phyloP scores from a whole-genome alignment of 2,329 filamentous ascomycete genomes.

The Triangularia setosa region DNA sequence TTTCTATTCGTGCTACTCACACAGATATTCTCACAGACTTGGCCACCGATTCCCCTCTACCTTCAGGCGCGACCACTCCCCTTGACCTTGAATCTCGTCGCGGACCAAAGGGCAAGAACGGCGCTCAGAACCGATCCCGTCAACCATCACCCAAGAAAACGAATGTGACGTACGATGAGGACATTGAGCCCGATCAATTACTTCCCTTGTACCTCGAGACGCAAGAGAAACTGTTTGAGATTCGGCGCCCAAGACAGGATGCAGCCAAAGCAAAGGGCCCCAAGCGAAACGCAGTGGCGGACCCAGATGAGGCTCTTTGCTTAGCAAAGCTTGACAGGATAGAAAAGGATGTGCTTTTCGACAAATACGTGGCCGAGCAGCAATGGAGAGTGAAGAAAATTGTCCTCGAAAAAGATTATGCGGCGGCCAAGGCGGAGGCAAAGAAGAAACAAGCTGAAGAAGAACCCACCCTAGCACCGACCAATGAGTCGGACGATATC shows the following conservation, averaged over 20 bases:
- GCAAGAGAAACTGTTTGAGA: constrained; percentile 62
- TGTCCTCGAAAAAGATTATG: constrained; percentile 58
- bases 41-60: constrained; percentile 46
- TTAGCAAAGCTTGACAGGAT: constrained; percentile 72
- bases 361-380: constrained; percentile 60
- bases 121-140: constrained; percentile 29
- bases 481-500: constrained; percentile 40
- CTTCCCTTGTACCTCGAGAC: constrained; percentile 73
- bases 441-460: constrained; percentile 29
- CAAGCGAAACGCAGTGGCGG: constrained; percentile 30
- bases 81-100: constrained; percentile 32
- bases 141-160: constrained; percentile 39
- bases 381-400: constrained; percentile 60
- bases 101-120: constrained; percentile 34
- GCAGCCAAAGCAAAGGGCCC: constrained; percentile 36
- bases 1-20: background rate
- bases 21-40: constrained; percentile 37
- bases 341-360: constrained; percentile 73
- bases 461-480: constrained; percentile 17
- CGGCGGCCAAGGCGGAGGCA: constrained; percentile 40
- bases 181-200: constrained; percentile 71
- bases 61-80: constrained; percentile 50
- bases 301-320: constrained; percentile 57
- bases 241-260: constrained; percentile 52
- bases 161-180: constrained; percentile 56